phyloP scores from a whole-genome alignment of 2,329 filamentous ascomycete species.

The Diaporthe vexans region DNA sequence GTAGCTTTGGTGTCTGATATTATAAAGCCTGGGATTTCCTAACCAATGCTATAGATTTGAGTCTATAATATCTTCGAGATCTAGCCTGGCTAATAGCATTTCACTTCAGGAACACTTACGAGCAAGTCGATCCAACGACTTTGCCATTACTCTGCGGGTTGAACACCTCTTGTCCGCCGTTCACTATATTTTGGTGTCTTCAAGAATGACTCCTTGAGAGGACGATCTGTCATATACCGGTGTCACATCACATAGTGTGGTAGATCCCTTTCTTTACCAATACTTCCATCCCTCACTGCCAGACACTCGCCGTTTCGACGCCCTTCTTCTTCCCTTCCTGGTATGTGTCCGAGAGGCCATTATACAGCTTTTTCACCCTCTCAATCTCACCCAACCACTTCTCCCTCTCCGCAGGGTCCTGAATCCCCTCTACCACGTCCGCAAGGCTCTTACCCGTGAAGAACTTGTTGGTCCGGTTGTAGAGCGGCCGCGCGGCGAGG shows the following conservation, averaged over 20 bases:
- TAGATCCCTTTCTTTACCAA: too few species aligned
- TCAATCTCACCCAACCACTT: slow-evolving; percentile 57
- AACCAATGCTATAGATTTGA: too few species aligned
- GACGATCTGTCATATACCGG: accelerated
- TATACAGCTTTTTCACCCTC: slow-evolving; percentile 64
- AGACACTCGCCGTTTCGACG: slow-evolving; percentile 61
- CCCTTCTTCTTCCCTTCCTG: slow-evolving; percentile 62
- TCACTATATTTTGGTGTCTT: neutral
- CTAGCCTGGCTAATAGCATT: neutral
- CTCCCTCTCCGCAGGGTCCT: slow-evolving; percentile 51
- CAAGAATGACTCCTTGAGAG: too few species aligned
- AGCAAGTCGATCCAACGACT: neutral
- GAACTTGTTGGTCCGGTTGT: slow-evolving; percentile 70
- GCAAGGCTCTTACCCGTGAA: slow-evolving; percentile 60
- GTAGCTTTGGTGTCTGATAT: too few species aligned
- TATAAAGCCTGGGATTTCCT: too few species aligned
- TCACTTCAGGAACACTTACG: too few species aligned
- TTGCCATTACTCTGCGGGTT: neutral
- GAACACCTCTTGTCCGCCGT: neutral
- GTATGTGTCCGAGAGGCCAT: slow-evolving; percentile 61
- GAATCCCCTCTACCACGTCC: slow-evolving; percentile 56
- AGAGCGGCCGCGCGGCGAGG: slow-evolving; percentile 58
- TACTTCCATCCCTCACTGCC: slow-evolving; percentile 55
- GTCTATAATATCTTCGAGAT: too few species aligned
- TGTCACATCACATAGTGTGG: neutral